Evolutionary conservation across 192 early-diverging fungal genomes (phyloP).

Genomic region (Coemansia sp.): DNA sequence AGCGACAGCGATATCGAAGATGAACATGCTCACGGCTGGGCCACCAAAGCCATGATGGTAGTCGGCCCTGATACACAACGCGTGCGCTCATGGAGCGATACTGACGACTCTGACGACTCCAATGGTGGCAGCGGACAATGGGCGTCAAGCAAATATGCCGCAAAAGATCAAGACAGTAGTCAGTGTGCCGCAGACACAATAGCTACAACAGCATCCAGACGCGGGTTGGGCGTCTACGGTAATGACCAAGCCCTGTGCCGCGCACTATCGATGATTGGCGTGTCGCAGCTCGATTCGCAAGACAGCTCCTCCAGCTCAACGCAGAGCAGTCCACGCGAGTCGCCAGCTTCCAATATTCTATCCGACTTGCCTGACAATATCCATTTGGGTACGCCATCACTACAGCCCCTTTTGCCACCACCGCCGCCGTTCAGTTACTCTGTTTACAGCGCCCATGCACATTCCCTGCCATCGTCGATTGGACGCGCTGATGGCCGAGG

Average conservation of each 20-base stretch:
- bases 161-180: neutral
- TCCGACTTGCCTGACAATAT: neutral
- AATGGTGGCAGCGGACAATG: neutral
- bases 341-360: neutral
- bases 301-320: slow-evolving; percentile 15
- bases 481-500: slow-evolving; percentile 8
- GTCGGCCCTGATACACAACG: neutral
- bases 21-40: slow-evolving; percentile 27
- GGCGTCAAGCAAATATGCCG: neutral
- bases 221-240: neutral
- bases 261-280: slow-evolving; percentile 54
- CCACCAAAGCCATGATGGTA: slow-evolving; percentile 19
- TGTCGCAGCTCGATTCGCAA: slow-evolving; percentile 33
- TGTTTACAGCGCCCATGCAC: slow-evolving; percentile 16
- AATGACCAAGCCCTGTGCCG: slow-evolving; percentile 37
- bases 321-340: neutral
- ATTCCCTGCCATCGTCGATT: slow-evolving; percentile 7
- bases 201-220: neutral
- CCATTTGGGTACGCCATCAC: neutral
- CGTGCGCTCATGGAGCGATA: slow-evolving; percentile 27
- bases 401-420: neutral
- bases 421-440: slow-evolving; percentile 11
- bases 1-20: slow-evolving; percentile 38
- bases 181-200: neutral
- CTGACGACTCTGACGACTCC: slow-evolving; percentile 1